phyloP scores from a whole-genome alignment of 331 rosid species.

The Pyracantha coccinea region DNA sequence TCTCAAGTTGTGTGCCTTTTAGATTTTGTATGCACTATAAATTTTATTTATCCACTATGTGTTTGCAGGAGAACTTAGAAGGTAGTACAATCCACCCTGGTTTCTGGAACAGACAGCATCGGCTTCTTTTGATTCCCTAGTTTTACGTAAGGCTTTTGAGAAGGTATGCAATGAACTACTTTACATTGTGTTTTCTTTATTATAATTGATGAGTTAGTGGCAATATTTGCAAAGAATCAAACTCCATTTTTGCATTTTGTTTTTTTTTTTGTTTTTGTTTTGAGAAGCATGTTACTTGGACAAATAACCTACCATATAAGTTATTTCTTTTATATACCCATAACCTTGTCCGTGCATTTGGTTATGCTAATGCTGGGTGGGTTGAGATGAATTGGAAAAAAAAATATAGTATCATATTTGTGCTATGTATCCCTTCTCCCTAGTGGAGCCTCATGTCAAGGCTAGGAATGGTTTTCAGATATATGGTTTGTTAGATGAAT shows the following conservation, averaged over 20 bases:
- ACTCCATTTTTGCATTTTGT: not conserved
- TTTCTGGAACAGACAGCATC: constrained; percentile 60
- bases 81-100: constrained; percentile 98
- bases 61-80: constrained; percentile 67
- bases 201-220: not conserved
- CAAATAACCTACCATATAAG: not conserved
- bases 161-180: constrained; percentile 36
- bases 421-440: not conserved
- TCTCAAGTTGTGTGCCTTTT: not conserved
- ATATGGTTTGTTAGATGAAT: not conserved
- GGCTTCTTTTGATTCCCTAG: constrained; percentile 48
- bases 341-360: not conserved
- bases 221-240: not conserved
- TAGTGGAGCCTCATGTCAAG: not conserved
- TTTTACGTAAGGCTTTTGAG: constrained; percentile 73
- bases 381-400: not conserved
- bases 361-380: not conserved
- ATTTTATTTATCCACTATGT: not conserved
- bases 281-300: not conserved
- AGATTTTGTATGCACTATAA: not conserved
- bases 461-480: not conserved
- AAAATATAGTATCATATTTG: not conserved
- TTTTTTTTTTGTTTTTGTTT: not conserved
- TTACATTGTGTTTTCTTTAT: not conserved
- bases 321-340: not conserved